A percentile compares a stretch with the other conserved stretches of the same genome.
phyloP scores from a whole-genome alignment of 306 rosid genomes.

The Medicago truncatula region MtrunA17r5.0-ANR NC_053042.1:16658001-16658500 shows the following conservation, averaged over 20 bases:
- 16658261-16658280: constrained; percentile 42
- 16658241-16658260: constrained; percentile 68
- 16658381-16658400: neutral
- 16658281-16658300: constrained; percentile 54
- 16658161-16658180: constrained; percentile 41
- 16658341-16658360: constrained; percentile 48
- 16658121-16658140: constrained; percentile 50
- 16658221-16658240: constrained; percentile 83
- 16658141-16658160: constrained; percentile 31
- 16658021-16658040: constrained; percentile 98
- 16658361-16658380: neutral
- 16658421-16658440: constrained; percentile 30
- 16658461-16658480: neutral
- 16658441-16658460: neutral
- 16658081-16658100: constrained; percentile 94
- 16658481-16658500: constrained; percentile 2
- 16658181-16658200: constrained; percentile 27
- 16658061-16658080: constrained; percentile 95
- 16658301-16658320: constrained; percentile 60
- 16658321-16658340: constrained; percentile 50
- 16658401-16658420: neutral
- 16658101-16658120: constrained; percentile 74
- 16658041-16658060: constrained; percentile 65
- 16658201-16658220: constrained; percentile 71
- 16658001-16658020: constrained; percentile 93